phyloP scores from a whole-genome alignment of 2,329 filamentous ascomycete genomes.

The Trematosphaeria pertusa region DNA sequence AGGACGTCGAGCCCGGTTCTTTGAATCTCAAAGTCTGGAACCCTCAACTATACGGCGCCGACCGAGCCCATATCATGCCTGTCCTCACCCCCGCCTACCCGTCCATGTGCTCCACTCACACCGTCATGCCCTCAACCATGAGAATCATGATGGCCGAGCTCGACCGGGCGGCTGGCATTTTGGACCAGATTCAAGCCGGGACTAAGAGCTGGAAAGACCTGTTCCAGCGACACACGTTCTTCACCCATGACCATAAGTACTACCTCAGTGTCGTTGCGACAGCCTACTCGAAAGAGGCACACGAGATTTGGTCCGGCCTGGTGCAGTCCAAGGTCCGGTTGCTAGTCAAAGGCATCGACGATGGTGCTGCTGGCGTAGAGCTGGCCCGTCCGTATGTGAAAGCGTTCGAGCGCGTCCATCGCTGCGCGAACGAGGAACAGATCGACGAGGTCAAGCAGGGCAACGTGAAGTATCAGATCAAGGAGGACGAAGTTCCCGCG shows the following conservation, averaged over 20 bases:
- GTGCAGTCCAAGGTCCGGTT: constrained; percentile 93
- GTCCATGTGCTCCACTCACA: constrained; percentile 97
- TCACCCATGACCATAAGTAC: constrained; percentile 92
- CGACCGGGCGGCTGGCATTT: constrained; percentile 76
- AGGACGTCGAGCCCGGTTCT: constrained; percentile 77
- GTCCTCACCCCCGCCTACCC: constrained; percentile 98
- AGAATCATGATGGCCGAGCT: constrained; percentile 84
- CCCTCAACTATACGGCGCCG: constrained; percentile 81
- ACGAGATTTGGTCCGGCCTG: constrained; percentile 87
- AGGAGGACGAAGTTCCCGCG: constrained; percentile 56
- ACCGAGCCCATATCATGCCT: constrained; percentile 91
- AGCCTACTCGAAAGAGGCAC: constrained; percentile 81
- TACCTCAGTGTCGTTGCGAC: constrained; percentile 89
- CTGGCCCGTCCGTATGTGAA: constrained; percentile 93
- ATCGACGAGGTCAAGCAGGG: constrained; percentile 68
- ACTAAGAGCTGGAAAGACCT: constrained; percentile 84
- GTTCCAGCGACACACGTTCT: constrained; percentile 91
- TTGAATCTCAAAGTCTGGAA: constrained; percentile 92
- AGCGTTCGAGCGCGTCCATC: constrained; percentile 83
- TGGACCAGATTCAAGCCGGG: constrained; percentile 78
- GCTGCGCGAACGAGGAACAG: constrained; percentile 68
- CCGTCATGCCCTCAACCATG: constrained; percentile 86
- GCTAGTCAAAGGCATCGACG: constrained; percentile 82
- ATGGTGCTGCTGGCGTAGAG: constrained; percentile 74
- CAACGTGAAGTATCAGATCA: constrained; percentile 66